phyloP scores from a whole-genome alignment of 441 rosid genomes.

The Viola pubescens region DNA sequence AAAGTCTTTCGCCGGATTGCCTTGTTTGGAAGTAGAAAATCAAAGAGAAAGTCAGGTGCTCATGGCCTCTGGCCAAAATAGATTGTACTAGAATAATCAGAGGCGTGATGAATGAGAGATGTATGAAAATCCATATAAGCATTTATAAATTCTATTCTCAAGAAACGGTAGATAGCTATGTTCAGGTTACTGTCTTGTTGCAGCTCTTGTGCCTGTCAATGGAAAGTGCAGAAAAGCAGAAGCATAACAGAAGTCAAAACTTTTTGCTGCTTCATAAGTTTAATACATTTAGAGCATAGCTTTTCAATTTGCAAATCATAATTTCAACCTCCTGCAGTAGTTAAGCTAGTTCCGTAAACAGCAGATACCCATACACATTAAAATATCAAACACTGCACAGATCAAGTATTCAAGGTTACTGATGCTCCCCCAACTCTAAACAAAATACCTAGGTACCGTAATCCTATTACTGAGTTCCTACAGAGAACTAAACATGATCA shows the following conservation, averaged over 20 bases:
- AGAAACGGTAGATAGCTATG: not conserved
- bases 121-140: conserved; percentile 11
- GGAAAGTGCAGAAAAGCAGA: not conserved
- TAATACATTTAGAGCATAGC: not conserved
- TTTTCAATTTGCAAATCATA: not conserved
- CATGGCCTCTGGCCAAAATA: conserved; percentile 13
- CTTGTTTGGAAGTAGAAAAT: conserved; percentile 36
- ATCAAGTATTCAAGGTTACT: not conserved
- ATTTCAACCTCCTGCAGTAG: not conserved
- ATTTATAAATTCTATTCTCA: conserved; percentile 1
- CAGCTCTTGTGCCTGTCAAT: too few species aligned
- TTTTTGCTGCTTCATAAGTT: not conserved
- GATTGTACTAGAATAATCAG: conserved; percentile 14
- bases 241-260: conserved; percentile 2
- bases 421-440: not conserved
- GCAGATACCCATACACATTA: not conserved
- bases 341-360: conserved; percentile 5
- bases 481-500: conserved; percentile 8
- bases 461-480: conserved; percentile 16
- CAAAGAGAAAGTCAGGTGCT: conserved; percentile 30
- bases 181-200: too few species aligned
- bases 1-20: conserved; percentile 29
- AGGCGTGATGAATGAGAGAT: conserved; percentile 2
- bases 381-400: not conserved
- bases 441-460: not conserved